phyloP scores from a whole-genome alignment of 2,329 filamentous ascomycete genomes.

The Simplicillium sp. region DNA sequence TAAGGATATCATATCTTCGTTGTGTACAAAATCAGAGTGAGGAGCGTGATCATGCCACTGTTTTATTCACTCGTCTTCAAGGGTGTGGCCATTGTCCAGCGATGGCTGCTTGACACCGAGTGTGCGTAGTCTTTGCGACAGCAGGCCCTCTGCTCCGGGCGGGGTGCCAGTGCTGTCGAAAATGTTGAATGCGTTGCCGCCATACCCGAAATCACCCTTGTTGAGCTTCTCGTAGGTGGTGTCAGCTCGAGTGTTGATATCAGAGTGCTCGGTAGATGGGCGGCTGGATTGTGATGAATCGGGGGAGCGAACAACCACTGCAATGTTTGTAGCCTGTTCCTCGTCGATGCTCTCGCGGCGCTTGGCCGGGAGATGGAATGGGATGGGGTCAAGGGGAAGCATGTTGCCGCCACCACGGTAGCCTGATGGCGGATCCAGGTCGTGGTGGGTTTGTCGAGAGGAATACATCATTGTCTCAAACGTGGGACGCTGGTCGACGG shows the following conservation, averaged over 20 bases:
- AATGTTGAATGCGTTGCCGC: constrained; percentile 40
- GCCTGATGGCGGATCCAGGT: constrained; percentile 7
- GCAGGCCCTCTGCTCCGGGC: constrained; percentile 51
- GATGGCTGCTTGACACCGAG: constrained; percentile 37
- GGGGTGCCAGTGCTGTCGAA: constrained; percentile 25
- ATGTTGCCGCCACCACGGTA: neutral
- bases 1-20: neutral
- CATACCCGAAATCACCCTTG: constrained; percentile 55
- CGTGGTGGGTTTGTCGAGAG: constrained; percentile 10
- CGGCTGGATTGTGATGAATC: constrained; percentile 18
- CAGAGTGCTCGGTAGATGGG: constrained; percentile 25
- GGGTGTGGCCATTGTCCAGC: neutral
- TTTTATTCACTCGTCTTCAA: no score
- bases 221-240: constrained; percentile 56
- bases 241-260: constrained; percentile 19
- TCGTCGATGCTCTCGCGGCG: constrained; percentile 21
- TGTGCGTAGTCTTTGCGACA: constrained; percentile 59
- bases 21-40: neutral
- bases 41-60: neutral
- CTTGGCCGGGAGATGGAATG: constrained; percentile 31
- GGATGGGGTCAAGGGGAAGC: constrained; percentile 34
- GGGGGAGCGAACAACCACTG: constrained; percentile 14
- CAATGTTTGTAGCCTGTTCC: constrained; percentile 16
- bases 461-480: constrained; percentile 25
- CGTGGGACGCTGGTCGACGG: constrained; percentile 13